Conservation (phyloP, 2,329 filamentous ascomycete genomes). For the Xylariales sp. region DNA sequence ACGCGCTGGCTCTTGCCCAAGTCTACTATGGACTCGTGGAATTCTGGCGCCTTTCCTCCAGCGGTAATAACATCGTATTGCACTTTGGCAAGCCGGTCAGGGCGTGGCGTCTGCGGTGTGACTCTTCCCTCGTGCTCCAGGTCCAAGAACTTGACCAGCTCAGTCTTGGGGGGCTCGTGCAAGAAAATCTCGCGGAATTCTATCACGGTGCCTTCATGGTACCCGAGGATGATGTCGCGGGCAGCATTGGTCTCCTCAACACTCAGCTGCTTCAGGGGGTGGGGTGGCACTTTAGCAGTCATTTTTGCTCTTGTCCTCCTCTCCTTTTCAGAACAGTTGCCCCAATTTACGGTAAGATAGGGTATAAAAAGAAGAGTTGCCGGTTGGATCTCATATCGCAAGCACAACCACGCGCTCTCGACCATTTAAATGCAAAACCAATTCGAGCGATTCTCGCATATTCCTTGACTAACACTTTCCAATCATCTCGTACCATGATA, state of each 20-base stretch:
- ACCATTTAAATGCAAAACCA: no score
- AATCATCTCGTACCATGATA: no score
- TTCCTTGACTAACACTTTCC: no score
- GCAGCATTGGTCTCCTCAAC: background rate
- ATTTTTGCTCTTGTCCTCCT: no score
- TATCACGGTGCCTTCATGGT: background rate
- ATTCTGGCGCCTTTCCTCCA: conserved; percentile 21
- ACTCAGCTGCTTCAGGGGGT: background rate
- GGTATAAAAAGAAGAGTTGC: no score
- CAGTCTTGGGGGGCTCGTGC: background rate
- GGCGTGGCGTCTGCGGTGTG: conserved; percentile 10
- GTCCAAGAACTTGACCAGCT: background rate
- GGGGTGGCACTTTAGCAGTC: no score
- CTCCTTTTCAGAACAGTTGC: no score
- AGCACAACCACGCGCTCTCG: no score
- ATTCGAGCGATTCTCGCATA: no score
- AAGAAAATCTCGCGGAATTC: background rate
- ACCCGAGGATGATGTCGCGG: background rate
- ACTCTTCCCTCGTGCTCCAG: background rate
- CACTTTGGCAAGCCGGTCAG: conserved; percentile 40
- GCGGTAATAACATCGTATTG: conserved; percentile 36
- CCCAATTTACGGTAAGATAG: no score
- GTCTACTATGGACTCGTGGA: conserved; percentile 34
- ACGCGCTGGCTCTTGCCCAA: conserved; percentile 25
- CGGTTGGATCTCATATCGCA: no score